Evolutionary conservation across 2,329 filamentous ascomycete species (phyloP), one percentile per base, ranked within the genome.

Genomic region (Biscogniauxia mediterranea): DNA sequence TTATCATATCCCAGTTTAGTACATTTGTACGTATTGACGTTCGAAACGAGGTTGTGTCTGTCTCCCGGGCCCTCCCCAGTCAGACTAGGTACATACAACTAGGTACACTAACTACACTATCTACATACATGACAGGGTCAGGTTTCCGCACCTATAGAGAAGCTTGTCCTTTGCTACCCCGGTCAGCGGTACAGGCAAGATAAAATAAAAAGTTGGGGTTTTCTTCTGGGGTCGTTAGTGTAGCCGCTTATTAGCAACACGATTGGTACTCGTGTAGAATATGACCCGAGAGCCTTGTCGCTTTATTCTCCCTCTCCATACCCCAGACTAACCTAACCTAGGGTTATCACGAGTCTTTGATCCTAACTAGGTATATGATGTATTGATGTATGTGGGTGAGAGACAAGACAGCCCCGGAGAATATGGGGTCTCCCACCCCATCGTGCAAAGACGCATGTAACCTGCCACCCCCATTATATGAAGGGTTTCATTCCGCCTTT

Each of bases 121-220:
- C 17, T 46, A 46, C 7, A n/a, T 38, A 46, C 38, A 15, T 20
- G 17, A 38, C 21, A 28, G 50, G 42, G 54, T 21, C 25, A 38
- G 58, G 50, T 64, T 66, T 64, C 60, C 51, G 62, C 64, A 62
- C 60, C 64, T 66, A 66, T 54, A 54, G 38, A 15, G 15, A 46
- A 46, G 38, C 38, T 46, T 46, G 17, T 46, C 17, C 6, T 7
- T n/a, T 46, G 38, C 13, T n/a, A 1, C 11, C 28, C 28, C 28
- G 28, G 28, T 32, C 28, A 32, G 28, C 7, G 28, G 38, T 11
- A n/a, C 38, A n/a, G 7, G 32, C 8, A 46, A n/a, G 11, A 17
- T 5, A n/a, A 11, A 7, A 28, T 8, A 9, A 9, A 9, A 13
- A 32, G 28, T 8, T 32, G 28, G 28, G 7, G 7, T 32, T 32